A percentile compares a stretch with the other conserved stretches of the same genome.
Evolutionary conservation across 352 stramenopile species (phyloP).

Genomic region (Phytopythium aichiense): DNA sequence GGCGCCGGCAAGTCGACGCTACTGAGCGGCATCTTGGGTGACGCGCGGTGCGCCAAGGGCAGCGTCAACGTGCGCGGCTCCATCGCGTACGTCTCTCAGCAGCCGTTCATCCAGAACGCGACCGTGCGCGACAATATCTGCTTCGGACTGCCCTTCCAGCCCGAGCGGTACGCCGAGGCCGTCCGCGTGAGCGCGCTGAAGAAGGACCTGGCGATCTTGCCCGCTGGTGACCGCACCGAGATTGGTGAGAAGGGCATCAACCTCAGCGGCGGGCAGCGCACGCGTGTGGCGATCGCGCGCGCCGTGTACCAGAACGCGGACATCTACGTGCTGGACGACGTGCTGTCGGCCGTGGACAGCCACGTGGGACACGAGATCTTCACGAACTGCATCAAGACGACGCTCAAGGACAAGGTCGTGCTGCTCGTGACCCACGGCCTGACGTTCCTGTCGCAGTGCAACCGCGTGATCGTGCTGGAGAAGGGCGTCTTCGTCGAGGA

Average conservation of each 20-base stretch:
- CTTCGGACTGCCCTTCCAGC: slow-evolving; percentile 82
- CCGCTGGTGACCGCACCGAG: slow-evolving; percentile 90
- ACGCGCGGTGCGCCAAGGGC: slow-evolving; percentile 36
- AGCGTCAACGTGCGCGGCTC: slow-evolving; percentile 71
- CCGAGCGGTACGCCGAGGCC: slow-evolving; percentile 46
- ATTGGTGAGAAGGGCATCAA: slow-evolving; percentile 97
- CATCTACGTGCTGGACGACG: slow-evolving; percentile 94
- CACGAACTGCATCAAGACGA: slow-evolving; percentile 47
- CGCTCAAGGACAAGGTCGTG: slow-evolving; percentile 76
- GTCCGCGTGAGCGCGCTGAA: slow-evolving; percentile 46
- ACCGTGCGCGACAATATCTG: slow-evolving; percentile 96
- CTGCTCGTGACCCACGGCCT: slow-evolving; percentile 73
- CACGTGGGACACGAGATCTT: slow-evolving; percentile 95
- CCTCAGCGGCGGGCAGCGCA: slow-evolving; percentile 92
- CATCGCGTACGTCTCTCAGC: slow-evolving; percentile 93
- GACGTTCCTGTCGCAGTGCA: slow-evolving; percentile 3
- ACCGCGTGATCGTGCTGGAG: slow-evolving; percentile 1
- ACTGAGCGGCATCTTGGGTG: slow-evolving; percentile 48
- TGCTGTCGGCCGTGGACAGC: slow-evolving; percentile 92
- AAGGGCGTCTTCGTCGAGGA: slow-evolving; percentile 68
- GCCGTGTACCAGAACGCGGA: slow-evolving; percentile 79
- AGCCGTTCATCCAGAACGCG: slow-evolving; percentile 96
- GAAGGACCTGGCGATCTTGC: slow-evolving; percentile 48
- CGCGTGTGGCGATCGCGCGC: slow-evolving; percentile 71
- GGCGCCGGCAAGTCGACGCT: slow-evolving; percentile 72